These are phyloP conservation scores for Diaporthe sp. DNA, from an alignment of 2,329 filamentous ascomycete genomes.

Conservation along the genomic window DNA sequence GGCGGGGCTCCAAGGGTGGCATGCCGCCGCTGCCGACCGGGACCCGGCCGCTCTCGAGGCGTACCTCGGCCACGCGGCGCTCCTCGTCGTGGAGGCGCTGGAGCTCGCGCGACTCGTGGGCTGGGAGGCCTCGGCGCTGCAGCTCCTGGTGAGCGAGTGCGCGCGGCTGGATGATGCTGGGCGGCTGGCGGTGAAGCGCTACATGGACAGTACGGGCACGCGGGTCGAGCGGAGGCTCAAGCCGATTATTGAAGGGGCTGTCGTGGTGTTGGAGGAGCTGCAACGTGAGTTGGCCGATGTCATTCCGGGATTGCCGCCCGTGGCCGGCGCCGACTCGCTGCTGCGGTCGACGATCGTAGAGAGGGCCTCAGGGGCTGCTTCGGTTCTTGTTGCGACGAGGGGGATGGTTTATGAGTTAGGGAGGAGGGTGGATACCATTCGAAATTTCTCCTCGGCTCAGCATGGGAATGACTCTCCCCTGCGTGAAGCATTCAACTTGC, in stretches of 20 bases:
- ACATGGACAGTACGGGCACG: neutral
- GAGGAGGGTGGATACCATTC: neutral
- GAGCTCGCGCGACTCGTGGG: neutral
- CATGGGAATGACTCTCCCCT: neutral
- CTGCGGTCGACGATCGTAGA: neutral
- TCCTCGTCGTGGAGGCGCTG: neutral
- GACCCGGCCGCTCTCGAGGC: neutral
- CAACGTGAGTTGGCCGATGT: neutral
- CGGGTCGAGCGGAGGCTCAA: neutral
- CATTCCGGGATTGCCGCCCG: neutral
- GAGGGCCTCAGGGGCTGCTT: neutral
- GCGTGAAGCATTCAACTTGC: neutral
- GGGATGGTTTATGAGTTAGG: neutral
- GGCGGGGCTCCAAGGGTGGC: neutral
- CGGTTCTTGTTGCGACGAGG: neutral
- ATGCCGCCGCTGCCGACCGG: neutral
- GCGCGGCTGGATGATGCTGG: neutral
- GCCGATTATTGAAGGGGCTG: neutral
- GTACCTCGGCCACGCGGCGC: neutral
- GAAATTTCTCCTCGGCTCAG: neutral
- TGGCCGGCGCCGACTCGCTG: neutral
- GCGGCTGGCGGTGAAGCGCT: rapidly evolving
- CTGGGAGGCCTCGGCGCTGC: constrained; percentile 3
- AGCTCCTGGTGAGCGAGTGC: neutral
- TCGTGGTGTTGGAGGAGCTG: neutral